Evolutionary conservation across 805 yeast species (phyloP), one percentile per base, ranked within the genome.

Genomic region (Maudiozyma serrabonitensis): DNA sequence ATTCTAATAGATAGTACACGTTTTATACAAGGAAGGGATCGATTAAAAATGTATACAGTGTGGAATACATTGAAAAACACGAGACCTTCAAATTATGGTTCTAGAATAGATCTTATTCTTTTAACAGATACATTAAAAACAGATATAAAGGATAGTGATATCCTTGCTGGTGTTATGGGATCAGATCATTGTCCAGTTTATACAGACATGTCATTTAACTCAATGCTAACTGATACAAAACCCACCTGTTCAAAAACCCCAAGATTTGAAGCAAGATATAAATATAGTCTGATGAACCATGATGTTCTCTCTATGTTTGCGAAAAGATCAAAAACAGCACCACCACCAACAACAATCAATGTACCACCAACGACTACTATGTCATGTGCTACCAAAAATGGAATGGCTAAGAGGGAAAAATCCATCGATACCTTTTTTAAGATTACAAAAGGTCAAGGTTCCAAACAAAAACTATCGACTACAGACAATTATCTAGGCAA

Each of bases 141-240:
- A 0, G 39, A 48, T 8, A 61, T 75, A 1, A 52, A 60, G 3
- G 64, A 72, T 42, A 74, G 80, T 0, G 65, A 64, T 41, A 85
- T 86, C n/a, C 75, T 85, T 75, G 82, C 88, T 0, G 73, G 73
- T 42, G 58, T 90, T 1, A 69, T 76, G 62, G 99, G 99, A 0
- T 87, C 96, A 0, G 99, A 91, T 63, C 99, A 91, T 66, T 91
- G 98, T 64, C 99, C 99, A 0, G 79, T 88, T 0, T 88, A 64
- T 59, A 74, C 88, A 1, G 97, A 88, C 62, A 13, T 41, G 4
- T 12, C 21, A 18, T 19, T 23, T 6, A 11, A 39, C 4, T 59
- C 89, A 42, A 68, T 69, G 38, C 48, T 63, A 7, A 44, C 45
- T 1, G 39, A 40, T 0, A 37, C 54, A 41, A 47, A 42, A 21